Percentiles rank a stretch among this genome's conserved stretches.
phyloP scores from a whole-genome alignment of 805 yeast genomes.

The Wickerhamiella sorbophila region DNA sequence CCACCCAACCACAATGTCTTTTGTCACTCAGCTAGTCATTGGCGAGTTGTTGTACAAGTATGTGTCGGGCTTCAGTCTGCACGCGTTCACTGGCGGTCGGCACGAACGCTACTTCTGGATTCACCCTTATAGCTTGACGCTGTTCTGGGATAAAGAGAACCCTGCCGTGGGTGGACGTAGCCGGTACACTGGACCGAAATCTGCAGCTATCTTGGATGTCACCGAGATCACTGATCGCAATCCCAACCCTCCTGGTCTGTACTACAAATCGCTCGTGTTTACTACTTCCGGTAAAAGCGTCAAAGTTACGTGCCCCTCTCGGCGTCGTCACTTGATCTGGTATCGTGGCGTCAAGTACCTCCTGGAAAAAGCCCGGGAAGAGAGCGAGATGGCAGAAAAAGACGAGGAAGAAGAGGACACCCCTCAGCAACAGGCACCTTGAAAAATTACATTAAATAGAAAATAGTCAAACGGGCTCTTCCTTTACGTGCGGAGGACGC shows the following conservation, averaged over 20 bases:
- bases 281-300: conserved; percentile 51
- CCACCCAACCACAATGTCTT: conserved; percentile 19
- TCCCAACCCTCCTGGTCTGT: conserved; percentile 79
- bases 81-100: conserved; percentile 55
- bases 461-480: conserved; percentile 1
- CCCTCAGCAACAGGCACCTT: no score
- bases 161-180: conserved; percentile 53
- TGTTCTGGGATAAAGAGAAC: conserved; percentile 76
- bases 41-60: conserved; percentile 86
- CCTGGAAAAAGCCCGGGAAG: conserved; percentile 29
- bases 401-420: background rate
- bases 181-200: conserved; percentile 46
- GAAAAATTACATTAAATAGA: no score
- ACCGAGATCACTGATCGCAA: conserved; percentile 72
- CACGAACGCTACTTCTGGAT: conserved; percentile 94
- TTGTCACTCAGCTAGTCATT: conserved; percentile 81
- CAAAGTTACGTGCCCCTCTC: conserved; percentile 74
- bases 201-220: conserved; percentile 66
- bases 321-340: conserved; percentile 87
- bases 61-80: conserved; percentile 54
- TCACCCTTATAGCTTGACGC: conserved; percentile 81
- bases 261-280: conserved; percentile 69
- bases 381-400: background rate
- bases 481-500: conserved; percentile 1
- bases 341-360: conserved; percentile 66